These are phyloP conservation scores for Xerocomus cyaneibrunnescens DNA, from an alignment of 1,284 basidiomycete genomes.

Conservation along the genomic window DNA sequence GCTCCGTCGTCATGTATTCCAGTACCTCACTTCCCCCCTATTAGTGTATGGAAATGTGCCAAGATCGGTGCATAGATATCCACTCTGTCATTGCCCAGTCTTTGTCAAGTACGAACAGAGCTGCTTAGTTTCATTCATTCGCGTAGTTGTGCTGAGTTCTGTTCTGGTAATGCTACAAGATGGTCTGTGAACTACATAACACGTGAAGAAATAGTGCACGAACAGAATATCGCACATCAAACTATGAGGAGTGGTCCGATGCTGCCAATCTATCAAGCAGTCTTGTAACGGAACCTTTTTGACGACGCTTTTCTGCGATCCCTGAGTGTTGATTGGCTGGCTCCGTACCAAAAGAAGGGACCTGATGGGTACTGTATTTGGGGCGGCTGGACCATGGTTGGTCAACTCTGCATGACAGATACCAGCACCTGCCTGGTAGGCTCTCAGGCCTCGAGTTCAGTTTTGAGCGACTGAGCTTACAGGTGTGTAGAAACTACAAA, in stretches of 20 bases:
- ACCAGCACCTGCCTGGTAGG: too few species aligned
- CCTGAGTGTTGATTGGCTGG: too few species aligned
- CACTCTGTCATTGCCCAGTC: constrained; percentile 73
- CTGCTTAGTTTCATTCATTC: constrained; percentile 9
- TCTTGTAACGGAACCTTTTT: too few species aligned
- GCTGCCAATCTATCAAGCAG: too few species aligned
- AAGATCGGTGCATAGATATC: constrained; percentile 68
- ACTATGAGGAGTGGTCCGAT: too few species aligned
- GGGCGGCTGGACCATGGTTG: too few species aligned
- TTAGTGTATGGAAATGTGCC: constrained; percentile 69
- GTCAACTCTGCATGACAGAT: too few species aligned
- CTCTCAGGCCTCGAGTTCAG: constrained; percentile 1
- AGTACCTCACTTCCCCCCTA: constrained; percentile 3
- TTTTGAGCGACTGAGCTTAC: background rate
- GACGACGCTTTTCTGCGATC: too few species aligned
- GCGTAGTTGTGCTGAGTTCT: background rate
- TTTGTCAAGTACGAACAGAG: constrained; percentile 39
- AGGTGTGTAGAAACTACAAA: background rate
- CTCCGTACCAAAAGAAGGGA: too few species aligned
- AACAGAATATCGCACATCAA: too few species aligned
- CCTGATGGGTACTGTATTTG: too few species aligned
- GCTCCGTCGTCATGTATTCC: background rate
- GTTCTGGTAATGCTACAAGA: background rate
- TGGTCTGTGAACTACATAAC: background rate
- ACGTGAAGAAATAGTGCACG: background rate